Evolutionary conservation across 2,329 filamentous ascomycete species (phyloP).

Genomic region (Penicillium sp.): DNA sequence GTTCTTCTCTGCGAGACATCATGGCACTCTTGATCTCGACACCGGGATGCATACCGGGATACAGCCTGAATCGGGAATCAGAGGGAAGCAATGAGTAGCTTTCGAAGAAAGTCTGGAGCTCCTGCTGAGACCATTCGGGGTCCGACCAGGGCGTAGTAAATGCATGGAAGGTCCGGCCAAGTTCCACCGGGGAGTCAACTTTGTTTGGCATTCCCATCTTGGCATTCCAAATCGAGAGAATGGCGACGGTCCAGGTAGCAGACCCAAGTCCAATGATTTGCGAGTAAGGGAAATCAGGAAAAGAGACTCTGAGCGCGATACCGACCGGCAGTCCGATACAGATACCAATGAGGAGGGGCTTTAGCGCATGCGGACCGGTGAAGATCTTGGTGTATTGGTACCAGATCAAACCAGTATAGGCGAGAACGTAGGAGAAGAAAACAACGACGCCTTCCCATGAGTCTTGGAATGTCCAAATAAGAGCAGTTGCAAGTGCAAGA

Average conservation of each 20-base stretch:
- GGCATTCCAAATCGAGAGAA: slow-evolving; percentile 50
- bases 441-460: slow-evolving; percentile 46
- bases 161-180: slow-evolving; percentile 43
- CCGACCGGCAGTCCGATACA: slow-evolving; percentile 50
- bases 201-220: slow-evolving; percentile 50
- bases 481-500: slow-evolving; percentile 49
- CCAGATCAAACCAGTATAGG: slow-evolving; percentile 54
- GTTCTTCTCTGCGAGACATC: slow-evolving; percentile 38
- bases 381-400: slow-evolving; percentile 57
- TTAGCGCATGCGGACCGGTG: slow-evolving; percentile 50
- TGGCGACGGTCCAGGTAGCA: slow-evolving; percentile 54
- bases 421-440: slow-evolving; percentile 51
- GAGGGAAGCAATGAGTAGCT: slow-evolving; percentile 42
- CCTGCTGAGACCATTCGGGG: slow-evolving; percentile 51
- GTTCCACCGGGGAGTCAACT: slow-evolving; percentile 35
- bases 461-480: slow-evolving; percentile 55
- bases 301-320: slow-evolving; percentile 43
- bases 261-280: slow-evolving; percentile 50
- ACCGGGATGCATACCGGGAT: slow-evolving; percentile 44
- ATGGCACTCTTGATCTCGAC: slow-evolving; percentile 46
- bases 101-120: slow-evolving; percentile 50
- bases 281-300: slow-evolving; percentile 45
- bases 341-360: slow-evolving; percentile 49
- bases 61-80: slow-evolving; percentile 45
- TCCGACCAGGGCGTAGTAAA: slow-evolving; percentile 47